Conservation (phyloP, 2,329 filamentous ascomycete species). For the Claviceps sp. region DNA sequence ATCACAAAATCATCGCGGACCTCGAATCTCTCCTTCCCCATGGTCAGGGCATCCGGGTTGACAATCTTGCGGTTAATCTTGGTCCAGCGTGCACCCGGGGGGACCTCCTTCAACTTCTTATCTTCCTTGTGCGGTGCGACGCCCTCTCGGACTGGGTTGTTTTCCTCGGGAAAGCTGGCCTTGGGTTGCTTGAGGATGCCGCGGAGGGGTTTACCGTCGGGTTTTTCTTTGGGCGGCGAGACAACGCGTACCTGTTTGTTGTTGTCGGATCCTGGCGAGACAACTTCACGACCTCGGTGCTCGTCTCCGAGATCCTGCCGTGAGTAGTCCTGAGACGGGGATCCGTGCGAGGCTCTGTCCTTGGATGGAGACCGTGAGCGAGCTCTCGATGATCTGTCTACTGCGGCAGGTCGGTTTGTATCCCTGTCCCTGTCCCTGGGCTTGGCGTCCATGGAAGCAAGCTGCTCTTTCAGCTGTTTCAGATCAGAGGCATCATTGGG, state of each 20-base stretch:
- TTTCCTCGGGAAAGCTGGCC: slow-evolving; percentile 74
- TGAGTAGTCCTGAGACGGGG: slow-evolving; percentile 3
- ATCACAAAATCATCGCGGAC: slow-evolving; percentile 90
- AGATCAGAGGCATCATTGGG: slow-evolving; percentile 39
- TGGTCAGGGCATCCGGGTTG: slow-evolving; percentile 74
- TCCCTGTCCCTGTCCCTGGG: slow-evolving; percentile 11
- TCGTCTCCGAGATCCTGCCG: slow-evolving; percentile 14
- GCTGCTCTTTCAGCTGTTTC: slow-evolving; percentile 35
- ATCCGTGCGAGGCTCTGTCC: slow-evolving; percentile 7
- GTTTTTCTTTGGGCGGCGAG: slow-evolving; percentile 51
- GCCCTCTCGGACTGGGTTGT: slow-evolving; percentile 71
- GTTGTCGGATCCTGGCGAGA: slow-evolving; percentile 21
- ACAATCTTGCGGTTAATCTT: slow-evolving; percentile 82
- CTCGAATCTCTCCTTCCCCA: slow-evolving; percentile 84
- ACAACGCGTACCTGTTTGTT: slow-evolving; percentile 53
- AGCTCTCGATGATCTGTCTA: slow-evolving; percentile 4
- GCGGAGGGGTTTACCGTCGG: slow-evolving; percentile 57
- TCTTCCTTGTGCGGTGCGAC: slow-evolving; percentile 90
- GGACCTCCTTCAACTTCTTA: slow-evolving; percentile 56
- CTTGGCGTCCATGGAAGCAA: slow-evolving; percentile 26
- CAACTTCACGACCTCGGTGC: slow-evolving; percentile 29
- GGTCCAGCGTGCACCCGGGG: slow-evolving; percentile 75
- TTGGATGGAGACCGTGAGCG: slow-evolving; percentile 11
- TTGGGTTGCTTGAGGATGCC: slow-evolving; percentile 79
- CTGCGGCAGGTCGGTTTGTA: neutral